Base-by-base conservation (phyloP, 2,329 filamentous ascomycete genomes). In the Tricladium varicosporioides region DNA sequence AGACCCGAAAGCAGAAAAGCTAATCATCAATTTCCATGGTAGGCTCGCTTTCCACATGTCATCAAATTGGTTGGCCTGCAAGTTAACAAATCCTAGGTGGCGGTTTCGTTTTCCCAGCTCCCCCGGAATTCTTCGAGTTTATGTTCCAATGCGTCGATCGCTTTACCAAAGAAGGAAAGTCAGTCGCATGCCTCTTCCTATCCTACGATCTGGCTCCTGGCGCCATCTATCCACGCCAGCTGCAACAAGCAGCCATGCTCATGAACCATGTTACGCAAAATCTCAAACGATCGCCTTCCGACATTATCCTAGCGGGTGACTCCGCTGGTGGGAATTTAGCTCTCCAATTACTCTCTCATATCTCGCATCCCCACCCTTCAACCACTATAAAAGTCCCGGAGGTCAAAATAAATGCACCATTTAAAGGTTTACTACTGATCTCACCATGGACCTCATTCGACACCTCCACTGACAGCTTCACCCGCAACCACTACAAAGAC, bases 381-480 rank as follows among this genome's bases (percentile, higher is more conserved):
- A 84, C 65, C 78, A 80, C 2, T 81, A 83, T 66, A 78, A 80
- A 2, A 80, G 86, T 84, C 44, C 67, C 74, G 0, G 68, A 71
- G 0, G 56, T 85, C 16, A 54, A 67, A 0, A 66, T 82, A 5
- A 64, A 69, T 0, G 67, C 66, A 2, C 76, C 75, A 8, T 70
- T 86, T 14, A 75, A 75, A 1, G 81, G 76, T 2, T 75, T 77
- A 0, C 65, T 85, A 7, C 72, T 85, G 5, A 77, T 87, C 54
- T 79, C 77, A 0, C 84, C 84, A 0, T 87, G 84, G 84, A 73
- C 76, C 1, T 75, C 75, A 1, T 79, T 86, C 59, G 71, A 74
- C n/a, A 73, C 72, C 0, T 69, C 75, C 15, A 75, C 75, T 22
- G 67, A 71, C 0, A 75, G 74, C 1, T 76, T 74, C 47, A 64